Evolutionary conservation across 352 stramenopile species (phyloP).

Genomic region (Albugo candida): DNA sequence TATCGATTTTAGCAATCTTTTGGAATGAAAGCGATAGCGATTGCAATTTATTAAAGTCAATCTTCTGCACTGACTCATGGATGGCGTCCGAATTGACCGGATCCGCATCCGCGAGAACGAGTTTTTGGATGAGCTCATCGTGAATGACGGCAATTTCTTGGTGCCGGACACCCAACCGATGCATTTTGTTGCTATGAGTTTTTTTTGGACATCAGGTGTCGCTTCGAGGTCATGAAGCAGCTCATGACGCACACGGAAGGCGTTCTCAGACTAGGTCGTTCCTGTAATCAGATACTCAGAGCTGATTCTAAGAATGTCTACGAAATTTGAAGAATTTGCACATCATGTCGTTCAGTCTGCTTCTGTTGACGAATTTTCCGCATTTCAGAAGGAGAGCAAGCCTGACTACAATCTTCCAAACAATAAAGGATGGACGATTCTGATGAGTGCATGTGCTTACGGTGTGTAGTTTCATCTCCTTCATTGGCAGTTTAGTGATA

Average conservation of each 20-base stretch:
- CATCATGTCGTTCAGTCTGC: constrained; percentile 65
- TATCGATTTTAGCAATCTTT: constrained; percentile 88
- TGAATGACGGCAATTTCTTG: constrained; percentile 63
- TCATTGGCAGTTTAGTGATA: neutral
- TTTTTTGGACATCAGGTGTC: too few species aligned
- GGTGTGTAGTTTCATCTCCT: constrained; percentile 13
- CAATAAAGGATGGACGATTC: constrained; percentile 42
- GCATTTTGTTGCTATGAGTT: constrained; percentile 14
- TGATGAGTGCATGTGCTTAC: constrained; percentile 61
- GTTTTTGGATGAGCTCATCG: constrained; percentile 57
- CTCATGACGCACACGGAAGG: too few species aligned
- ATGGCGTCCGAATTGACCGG: constrained; percentile 48
- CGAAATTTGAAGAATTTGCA: constrained; percentile 40
- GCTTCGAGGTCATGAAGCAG: too few species aligned
- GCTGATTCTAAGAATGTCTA: neutral
- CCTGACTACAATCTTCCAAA: constrained; percentile 45
- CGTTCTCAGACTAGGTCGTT: too few species aligned
- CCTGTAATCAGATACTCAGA: too few species aligned
- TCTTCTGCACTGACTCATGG: constrained; percentile 31
- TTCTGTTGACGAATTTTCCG: constrained; percentile 22
- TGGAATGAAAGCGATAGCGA: constrained; percentile 82
- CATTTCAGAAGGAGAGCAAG: constrained; percentile 34
- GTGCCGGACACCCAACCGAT: constrained; percentile 49
- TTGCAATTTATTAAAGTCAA: constrained; percentile 56
- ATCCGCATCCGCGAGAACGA: constrained; percentile 34